Percentiles rank a stretch among this genome's conserved stretches.
Conservation (phyloP, 2,329 filamentous ascomycete species). For the Colletotrichum cereale region DNA sequence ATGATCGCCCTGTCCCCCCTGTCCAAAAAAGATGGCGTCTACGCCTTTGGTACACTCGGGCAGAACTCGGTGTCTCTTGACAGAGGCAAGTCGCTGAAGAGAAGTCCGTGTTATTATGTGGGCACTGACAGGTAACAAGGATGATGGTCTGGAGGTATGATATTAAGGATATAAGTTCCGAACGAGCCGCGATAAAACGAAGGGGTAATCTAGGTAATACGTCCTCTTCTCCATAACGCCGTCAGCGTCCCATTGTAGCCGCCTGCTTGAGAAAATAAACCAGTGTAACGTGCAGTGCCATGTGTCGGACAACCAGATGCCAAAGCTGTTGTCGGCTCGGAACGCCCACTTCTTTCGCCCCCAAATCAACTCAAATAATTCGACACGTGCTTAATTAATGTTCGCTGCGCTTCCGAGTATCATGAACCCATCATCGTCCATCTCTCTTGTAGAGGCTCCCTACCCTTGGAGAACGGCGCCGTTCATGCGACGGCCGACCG, state of each 20-base stretch:
- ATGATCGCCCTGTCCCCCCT: background rate
- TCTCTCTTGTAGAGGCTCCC: background rate
- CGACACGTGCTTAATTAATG: conserved; percentile 12
- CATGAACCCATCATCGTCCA: background rate
- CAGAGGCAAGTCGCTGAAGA: background rate
- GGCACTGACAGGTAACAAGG: background rate
- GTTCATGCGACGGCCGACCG: conserved; percentile 60
- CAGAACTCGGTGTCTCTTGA: background rate
- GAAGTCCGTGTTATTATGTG: background rate
- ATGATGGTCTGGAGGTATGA: background rate
- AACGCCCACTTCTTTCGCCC: background rate
- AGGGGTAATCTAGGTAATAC: conserved; percentile 22
- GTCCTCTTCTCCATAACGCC: conserved; percentile 31
- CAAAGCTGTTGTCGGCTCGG: background rate
- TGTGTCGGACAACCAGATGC: background rate
- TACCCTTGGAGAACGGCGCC: conserved; percentile 50
- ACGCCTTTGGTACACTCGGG: background rate
- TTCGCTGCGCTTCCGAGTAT: conserved; percentile 18
- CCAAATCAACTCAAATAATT: conserved; percentile 22
- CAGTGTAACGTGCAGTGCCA: conserved; percentile 9
- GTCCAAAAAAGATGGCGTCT: background rate
- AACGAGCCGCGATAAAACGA: conserved; percentile 10
- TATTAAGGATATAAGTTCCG: conserved; percentile 25
- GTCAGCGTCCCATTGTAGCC: conserved; percentile 7
- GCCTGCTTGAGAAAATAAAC: conserved; percentile 2